Percentiles rank a stretch among this genome's conserved stretches.
Conservation (phyloP, 2,329 filamentous ascomycete genomes). For the Fusarium luffae region DNA sequence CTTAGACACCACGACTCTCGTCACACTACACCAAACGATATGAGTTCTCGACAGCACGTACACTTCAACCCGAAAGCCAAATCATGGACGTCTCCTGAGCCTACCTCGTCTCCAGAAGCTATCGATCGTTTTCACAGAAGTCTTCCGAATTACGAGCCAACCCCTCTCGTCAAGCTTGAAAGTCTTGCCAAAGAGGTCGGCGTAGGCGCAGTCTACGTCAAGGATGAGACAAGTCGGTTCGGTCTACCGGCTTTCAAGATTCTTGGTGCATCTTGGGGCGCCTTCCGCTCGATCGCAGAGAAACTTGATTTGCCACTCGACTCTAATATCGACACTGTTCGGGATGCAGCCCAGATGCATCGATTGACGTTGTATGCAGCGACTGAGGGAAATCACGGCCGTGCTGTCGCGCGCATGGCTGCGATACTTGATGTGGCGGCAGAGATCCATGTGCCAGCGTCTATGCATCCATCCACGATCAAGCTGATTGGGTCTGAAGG, state of each 20-base stretch:
- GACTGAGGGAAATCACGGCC: slow-evolving; percentile 82
- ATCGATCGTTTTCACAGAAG: slow-evolving; percentile 64
- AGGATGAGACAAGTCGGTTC: slow-evolving; percentile 76
- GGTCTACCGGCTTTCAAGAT: slow-evolving; percentile 83
- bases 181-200: slow-evolving; percentile 67
- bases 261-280: slow-evolving; percentile 80
- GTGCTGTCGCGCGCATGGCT: slow-evolving; percentile 77
- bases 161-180: slow-evolving; percentile 63
- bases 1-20: background rate
- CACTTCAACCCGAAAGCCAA: slow-evolving; percentile 42
- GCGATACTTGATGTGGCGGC: slow-evolving; percentile 65
- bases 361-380: slow-evolving; percentile 67
- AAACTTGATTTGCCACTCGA: slow-evolving; percentile 57
- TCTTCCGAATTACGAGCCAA: slow-evolving; percentile 67
- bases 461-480: slow-evolving; percentile 65
- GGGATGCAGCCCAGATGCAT: slow-evolving; percentile 43
- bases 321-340: slow-evolving; percentile 57
- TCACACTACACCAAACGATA: background rate
- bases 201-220: slow-evolving; percentile 69
- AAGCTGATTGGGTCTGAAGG: slow-evolving; percentile 70
- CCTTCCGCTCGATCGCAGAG: slow-evolving; percentile 66
- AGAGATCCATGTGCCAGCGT: slow-evolving; percentile 71
- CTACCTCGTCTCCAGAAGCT: slow-evolving; percentile 11
- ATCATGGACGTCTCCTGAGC: slow-evolving; percentile 21
- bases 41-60: slow-evolving; percentile 40